Evolutionary conservation across 306 rosid genomes (phyloP).

Genomic region (Lablab purpureus): DNA sequence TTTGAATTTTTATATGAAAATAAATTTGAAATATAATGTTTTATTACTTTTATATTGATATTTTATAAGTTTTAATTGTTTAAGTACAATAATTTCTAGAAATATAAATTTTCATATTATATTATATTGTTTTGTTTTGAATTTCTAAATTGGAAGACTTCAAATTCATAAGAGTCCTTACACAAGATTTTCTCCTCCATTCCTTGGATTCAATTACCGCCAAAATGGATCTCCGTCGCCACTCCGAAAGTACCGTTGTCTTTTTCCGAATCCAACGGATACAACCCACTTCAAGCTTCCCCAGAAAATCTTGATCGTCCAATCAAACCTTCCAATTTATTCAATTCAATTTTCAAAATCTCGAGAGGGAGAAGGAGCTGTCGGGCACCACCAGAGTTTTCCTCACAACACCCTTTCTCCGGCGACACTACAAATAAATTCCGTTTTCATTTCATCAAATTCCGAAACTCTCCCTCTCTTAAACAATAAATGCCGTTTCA

Average conservation of each 20-base stretch:
- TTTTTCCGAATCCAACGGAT: constrained; percentile 53
- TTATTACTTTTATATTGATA: too few relatives aligned
- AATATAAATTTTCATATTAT: too few relatives aligned
- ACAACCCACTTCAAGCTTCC: neutral
- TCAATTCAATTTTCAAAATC: constrained; percentile 70
- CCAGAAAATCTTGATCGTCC: constrained; percentile 36
- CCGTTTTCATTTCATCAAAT: neutral
- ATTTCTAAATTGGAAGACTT: neutral
- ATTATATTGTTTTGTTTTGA: too few relatives aligned
- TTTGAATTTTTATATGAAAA: too few relatives aligned
- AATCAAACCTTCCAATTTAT: constrained; percentile 33
- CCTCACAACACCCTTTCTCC: constrained; percentile 27
- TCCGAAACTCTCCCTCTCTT: constrained; percentile 1
- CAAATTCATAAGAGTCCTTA: neutral
- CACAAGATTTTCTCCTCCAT: neutral
- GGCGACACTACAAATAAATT: constrained; percentile 14
- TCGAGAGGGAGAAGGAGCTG: constrained; percentile 51
- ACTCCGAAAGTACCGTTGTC: constrained; percentile 28
- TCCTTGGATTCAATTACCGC: constrained; percentile 64
- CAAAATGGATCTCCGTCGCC: constrained; percentile 57
- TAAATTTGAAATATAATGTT: too few relatives aligned
- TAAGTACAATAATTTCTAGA: too few relatives aligned
- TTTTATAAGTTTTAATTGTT: too few relatives aligned
- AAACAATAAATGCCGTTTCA: neutral
- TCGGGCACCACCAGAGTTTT: constrained; percentile 33